These are phyloP conservation scores for Psilocybe subaeruginosa DNA, from an alignment of 768 basidiomycete species.

Conservation along the genomic window DNA sequence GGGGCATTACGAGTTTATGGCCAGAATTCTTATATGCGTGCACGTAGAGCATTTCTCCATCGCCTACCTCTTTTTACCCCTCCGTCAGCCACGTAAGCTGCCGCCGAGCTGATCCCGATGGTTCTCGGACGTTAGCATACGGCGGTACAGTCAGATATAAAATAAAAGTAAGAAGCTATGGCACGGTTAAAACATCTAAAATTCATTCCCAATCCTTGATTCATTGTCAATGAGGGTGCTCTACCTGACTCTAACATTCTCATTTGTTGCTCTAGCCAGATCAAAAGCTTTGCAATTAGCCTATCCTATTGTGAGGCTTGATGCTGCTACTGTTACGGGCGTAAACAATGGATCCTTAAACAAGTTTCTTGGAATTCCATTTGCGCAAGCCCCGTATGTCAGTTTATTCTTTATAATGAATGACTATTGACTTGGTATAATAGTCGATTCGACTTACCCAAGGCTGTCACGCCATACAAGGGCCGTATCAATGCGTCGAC, in stretches of 20 bases:
- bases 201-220: no score
- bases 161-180: no score
- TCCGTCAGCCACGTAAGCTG: no score
- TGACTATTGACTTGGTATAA: neutral
- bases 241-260: neutral
- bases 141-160: no score
- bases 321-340: conserved; percentile 43
- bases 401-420: no score
- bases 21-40: no score
- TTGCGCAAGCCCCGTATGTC: conserved; percentile 48
- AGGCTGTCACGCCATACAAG: conserved; percentile 34
- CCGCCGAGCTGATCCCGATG: no score
- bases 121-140: no score
- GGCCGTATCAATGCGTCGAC: conserved; percentile 35
- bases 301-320: conserved; percentile 36
- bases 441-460: conserved; percentile 45
- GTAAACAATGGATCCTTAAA: conserved; percentile 30
- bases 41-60: no score
- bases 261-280: neutral
- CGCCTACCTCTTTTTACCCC: no score
- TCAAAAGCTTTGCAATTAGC: neutral
- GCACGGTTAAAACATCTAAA: no score
- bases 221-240: neutral
- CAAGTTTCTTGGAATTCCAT: conserved; percentile 50
- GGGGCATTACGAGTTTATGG: no score